phyloP scores from a whole-genome alignment of 139 green algal species.

The Micractinium conductrix region DNA sequence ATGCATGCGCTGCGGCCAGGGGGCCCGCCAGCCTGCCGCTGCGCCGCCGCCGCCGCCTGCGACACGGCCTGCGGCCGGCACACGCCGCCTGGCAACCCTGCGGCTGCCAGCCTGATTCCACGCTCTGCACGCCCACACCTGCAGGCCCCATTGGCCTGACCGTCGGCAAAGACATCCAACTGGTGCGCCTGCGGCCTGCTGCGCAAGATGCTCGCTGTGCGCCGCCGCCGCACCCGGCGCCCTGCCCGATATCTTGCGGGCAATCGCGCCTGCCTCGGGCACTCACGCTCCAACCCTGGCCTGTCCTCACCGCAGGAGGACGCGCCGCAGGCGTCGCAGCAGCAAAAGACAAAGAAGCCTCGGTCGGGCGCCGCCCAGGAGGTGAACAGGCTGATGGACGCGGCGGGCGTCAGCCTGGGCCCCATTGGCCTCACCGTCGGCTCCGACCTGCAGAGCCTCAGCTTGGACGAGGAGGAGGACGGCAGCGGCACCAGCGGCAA shows the following conservation, averaged over 20 bases:
- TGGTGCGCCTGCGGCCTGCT: conserved; percentile 11
- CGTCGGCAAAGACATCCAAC: conserved; percentile 39
- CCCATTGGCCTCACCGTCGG: conserved; percentile 73
- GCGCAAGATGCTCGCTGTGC: no score
- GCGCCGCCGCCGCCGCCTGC: no score
- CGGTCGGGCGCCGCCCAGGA: conserved; percentile 28
- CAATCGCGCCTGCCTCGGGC: background rate
- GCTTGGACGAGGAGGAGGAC: conserved; percentile 16
- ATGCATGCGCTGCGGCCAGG: no score
- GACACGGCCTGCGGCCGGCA: no score
- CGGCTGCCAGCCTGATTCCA: no score
- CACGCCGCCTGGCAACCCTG: no score
- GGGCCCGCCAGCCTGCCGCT: no score
- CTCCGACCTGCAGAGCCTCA: conserved; percentile 24
- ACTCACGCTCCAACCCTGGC: background rate
- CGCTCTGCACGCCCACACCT: background rate
- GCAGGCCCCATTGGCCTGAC: conserved; percentile 76
- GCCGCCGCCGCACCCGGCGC: no score
- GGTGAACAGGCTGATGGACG: conserved; percentile 43
- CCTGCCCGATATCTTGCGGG: no score
- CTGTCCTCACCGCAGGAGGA: background rate
- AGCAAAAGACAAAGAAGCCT: background rate
- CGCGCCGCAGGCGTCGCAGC: background rate
- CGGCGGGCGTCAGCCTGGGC: conserved; percentile 56
- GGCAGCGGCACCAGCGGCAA: conserved; percentile 6